Evolutionary conservation across 2,329 filamentous ascomycete genomes (phyloP).

Genomic region (Colletotrichum higginsianum): DNA sequence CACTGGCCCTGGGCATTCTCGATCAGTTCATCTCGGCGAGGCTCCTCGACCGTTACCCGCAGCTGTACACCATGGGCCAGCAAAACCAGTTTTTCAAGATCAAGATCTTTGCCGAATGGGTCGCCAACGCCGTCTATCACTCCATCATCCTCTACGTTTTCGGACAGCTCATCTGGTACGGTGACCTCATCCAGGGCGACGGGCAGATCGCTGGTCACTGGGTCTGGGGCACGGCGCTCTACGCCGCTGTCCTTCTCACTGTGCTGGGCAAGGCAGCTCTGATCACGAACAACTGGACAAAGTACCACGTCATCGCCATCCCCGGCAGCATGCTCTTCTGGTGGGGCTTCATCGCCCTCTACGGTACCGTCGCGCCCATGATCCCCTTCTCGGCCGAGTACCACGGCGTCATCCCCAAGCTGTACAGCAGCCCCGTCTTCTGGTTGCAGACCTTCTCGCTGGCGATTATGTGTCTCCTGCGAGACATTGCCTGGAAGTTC

Average conservation of each 20-base stretch:
- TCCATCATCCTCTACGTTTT: constrained; percentile 93
- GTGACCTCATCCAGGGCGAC: constrained; percentile 83
- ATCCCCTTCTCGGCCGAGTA: constrained; percentile 87
- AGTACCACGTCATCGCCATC: constrained; percentile 96
- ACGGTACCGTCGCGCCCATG: constrained; percentile 88
- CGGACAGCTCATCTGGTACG: constrained; percentile 84
- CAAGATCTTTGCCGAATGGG: constrained; percentile 93
- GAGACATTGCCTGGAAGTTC: constrained; percentile 98
- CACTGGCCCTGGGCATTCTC: constrained; percentile 94
- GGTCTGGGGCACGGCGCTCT: constrained; percentile 97
- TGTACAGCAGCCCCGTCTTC: constrained; percentile 88
- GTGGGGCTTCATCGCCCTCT: constrained; percentile 90
- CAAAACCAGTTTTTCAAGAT: constrained; percentile 94
- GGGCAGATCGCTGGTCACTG: constrained; percentile 92
- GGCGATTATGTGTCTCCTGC: constrained; percentile 83
- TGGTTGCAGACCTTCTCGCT: constrained; percentile 91
- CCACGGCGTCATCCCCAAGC: constrained; percentile 82
- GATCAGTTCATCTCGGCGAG: constrained; percentile 98
- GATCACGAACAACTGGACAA: constrained; percentile 98
- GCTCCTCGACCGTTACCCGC: constrained; percentile 93
- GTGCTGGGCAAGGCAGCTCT: constrained; percentile 95
- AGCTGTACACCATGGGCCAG: constrained; percentile 94
- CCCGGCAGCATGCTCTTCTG: constrained; percentile 93
- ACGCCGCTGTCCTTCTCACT: constrained; percentile 92
- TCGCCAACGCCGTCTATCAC: constrained; percentile 95